Percentiles rank a stretch among this genome's conserved stretches.
Conservation (phyloP, 2,329 filamentous ascomycete species). For the Teratosphaeria viscida region DNA sequence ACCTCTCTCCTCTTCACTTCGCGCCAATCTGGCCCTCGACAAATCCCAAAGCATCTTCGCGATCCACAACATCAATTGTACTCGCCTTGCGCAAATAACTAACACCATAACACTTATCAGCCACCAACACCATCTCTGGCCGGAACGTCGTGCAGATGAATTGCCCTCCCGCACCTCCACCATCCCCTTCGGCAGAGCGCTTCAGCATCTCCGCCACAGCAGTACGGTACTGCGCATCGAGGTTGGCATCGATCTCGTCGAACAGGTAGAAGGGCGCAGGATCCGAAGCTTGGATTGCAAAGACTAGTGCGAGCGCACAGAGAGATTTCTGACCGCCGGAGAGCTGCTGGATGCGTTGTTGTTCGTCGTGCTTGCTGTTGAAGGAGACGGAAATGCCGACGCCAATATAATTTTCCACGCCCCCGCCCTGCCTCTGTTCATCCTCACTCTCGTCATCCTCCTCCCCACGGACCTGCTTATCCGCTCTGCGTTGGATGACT, state of each 20-base stretch:
- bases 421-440: slow-evolving; percentile 29
- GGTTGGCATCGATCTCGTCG: slow-evolving; percentile 96
- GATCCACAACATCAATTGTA: slow-evolving; percentile 79
- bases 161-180: slow-evolving; percentile 34
- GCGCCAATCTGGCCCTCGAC: slow-evolving; percentile 67
- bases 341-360: slow-evolving; percentile 94
- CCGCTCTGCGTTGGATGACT: slow-evolving; percentile 83
- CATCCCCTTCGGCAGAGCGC: slow-evolving; percentile 39
- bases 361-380: slow-evolving; percentile 96
- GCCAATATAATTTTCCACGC: slow-evolving; percentile 89
- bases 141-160: slow-evolving; percentile 99
- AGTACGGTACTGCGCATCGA: slow-evolving; percentile 95
- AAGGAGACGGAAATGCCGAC: slow-evolving; percentile 97
- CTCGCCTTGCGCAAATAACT: slow-evolving; percentile 87
- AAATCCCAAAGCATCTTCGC: slow-evolving; percentile 82
- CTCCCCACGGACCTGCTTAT: slow-evolving; percentile 43
- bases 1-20: background rate
- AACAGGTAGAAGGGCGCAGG: slow-evolving; percentile 98
- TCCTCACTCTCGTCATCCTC: slow-evolving; percentile 39
- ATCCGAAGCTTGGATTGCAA: slow-evolving; percentile 96
- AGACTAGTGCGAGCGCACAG: slow-evolving; percentile 93
- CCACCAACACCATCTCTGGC: slow-evolving; percentile 88
- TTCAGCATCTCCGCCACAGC: slow-evolving; percentile 85
- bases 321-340: slow-evolving; percentile 93
- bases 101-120: slow-evolving; percentile 96